phyloP scores from a whole-genome alignment of 176 grass and related monocot species.

The Puccinellia tenuiflora region DNA sequence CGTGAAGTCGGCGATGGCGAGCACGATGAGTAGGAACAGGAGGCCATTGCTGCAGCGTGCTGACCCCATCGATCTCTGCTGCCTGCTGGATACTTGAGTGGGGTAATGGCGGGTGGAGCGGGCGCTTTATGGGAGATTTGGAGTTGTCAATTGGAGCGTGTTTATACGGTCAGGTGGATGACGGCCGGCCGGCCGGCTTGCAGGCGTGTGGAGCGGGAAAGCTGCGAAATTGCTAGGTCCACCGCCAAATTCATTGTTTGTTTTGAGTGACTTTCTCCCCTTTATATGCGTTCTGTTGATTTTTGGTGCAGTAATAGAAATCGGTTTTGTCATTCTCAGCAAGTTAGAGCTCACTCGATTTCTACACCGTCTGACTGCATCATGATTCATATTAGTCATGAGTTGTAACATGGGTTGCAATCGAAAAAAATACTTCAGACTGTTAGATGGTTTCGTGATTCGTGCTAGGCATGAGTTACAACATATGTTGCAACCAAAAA shows the following conservation, averaged over 20 bases:
- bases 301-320: no score
- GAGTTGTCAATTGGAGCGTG: neutral
- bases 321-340: no score
- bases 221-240: neutral
- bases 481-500: no score
- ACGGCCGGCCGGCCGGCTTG: constrained; percentile 23
- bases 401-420: no score
- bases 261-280: neutral
- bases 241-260: neutral
- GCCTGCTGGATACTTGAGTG: neutral
- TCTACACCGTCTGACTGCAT: no score
- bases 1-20: neutral
- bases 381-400: no score
- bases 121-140: neutral
- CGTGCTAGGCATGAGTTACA: no score
- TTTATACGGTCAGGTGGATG: constrained; percentile 31
- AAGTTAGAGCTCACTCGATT: no score
- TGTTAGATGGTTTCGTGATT: no score
- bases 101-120: neutral
- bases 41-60: neutral
- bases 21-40: constrained; percentile 3
- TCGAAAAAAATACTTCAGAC: no score
- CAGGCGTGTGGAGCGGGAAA: neutral
- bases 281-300: neutral
- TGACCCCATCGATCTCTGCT: neutral